Percentiles rank a stretch among this genome's conserved stretches.
These are phyloP conservation scores for Solanum hybrid DNA, from an alignment of 305 asterid species.

Conservation along the genomic window DNA sequence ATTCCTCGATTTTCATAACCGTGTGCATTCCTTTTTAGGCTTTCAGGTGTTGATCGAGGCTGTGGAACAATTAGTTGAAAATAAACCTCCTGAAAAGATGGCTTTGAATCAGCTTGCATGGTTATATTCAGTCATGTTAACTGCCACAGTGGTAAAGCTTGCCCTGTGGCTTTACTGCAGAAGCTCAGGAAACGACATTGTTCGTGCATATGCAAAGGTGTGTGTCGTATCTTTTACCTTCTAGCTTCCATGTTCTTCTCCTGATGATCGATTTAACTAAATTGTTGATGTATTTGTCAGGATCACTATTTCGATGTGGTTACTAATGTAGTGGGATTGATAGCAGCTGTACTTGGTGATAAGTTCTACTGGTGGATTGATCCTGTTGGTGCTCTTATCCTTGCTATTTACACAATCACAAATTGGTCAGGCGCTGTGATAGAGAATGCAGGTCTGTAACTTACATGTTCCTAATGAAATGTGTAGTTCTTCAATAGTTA, in stretches of 20 bases:
- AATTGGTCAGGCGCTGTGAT: constrained; percentile 69
- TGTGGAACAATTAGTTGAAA: constrained; percentile 47
- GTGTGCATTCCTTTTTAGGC: constrained; percentile 27
- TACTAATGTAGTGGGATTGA: constrained; percentile 58
- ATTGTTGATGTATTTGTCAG: constrained; percentile 19
- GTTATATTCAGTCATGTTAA: constrained; percentile 66
- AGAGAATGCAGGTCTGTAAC: constrained; percentile 64
- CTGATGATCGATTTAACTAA: constrained; percentile 2
- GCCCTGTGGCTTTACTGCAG: constrained; percentile 81
- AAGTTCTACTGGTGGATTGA: constrained; percentile 75
- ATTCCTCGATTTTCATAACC: neutral
- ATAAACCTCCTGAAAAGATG: constrained; percentile 48
- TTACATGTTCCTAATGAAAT: neutral
- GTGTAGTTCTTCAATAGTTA: neutral
- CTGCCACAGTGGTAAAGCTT: constrained; percentile 65
- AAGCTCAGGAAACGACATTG: constrained; percentile 64
- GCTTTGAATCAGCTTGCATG: constrained; percentile 43
- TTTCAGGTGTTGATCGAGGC: constrained; percentile 79
- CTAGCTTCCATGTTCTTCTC: neutral
- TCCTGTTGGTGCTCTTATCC: constrained; percentile 63
- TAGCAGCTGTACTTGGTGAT: constrained; percentile 69
- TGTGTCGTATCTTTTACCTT: neutral
- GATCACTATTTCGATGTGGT: constrained; percentile 82
- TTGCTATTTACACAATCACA: constrained; percentile 58
- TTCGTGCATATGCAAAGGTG: constrained; percentile 90